Conservation (phyloP, 2,329 filamentous ascomycete species). For the Aspergillus sp. region DNA sequence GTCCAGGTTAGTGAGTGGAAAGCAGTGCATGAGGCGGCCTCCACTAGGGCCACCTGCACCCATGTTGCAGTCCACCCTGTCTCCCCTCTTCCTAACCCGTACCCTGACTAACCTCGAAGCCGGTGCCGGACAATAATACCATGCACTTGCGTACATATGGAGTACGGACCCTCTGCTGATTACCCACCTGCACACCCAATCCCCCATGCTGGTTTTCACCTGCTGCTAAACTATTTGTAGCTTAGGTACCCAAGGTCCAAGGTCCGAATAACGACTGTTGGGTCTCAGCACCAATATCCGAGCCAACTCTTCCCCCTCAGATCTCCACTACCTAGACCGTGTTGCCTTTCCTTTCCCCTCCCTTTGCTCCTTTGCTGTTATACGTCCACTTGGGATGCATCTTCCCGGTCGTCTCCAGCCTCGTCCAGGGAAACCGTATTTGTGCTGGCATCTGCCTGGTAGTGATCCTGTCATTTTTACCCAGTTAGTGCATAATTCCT, state of each 20-base stretch:
- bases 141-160: constrained; percentile 18
- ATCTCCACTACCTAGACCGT: background rate
- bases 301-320: constrained; percentile 3
- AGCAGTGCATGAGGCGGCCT: constrained; percentile 20
- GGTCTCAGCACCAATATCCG: constrained; percentile 11
- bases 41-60: constrained; percentile 19
- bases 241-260: background rate
- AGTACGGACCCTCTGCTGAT: constrained; percentile 14
- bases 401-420: constrained; percentile 13
- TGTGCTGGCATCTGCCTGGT: no score
- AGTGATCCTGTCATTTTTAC: no score
- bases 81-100: constrained; percentile 2
- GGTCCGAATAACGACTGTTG: constrained; percentile 10
- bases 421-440: background rate
- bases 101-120: constrained; percentile 8
- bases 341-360: constrained; percentile 1
- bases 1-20: constrained; percentile 11
- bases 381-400: constrained; percentile 17
- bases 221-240: background rate
- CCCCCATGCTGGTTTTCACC: constrained; percentile 5
- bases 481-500: no score
- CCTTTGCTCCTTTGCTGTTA: constrained; percentile 1
- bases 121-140: constrained; percentile 11
- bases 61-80: constrained; percentile 12
- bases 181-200: constrained; percentile 12